Evolutionary conservation across 768 basidiomycete genomes (phyloP), one percentile per base, ranked within the genome.

Genomic region (Russula virescens): DNA sequence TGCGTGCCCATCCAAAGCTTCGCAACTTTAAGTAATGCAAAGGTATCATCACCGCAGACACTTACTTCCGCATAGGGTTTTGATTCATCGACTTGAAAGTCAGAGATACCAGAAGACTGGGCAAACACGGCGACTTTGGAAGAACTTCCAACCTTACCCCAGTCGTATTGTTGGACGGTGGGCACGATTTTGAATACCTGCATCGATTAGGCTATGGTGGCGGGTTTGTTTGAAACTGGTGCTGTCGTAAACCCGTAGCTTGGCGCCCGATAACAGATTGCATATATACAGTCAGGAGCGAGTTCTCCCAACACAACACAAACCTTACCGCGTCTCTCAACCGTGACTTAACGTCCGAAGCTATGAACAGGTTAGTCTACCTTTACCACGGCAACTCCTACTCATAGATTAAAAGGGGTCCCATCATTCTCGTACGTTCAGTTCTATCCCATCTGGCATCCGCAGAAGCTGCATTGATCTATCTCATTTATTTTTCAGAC

Each of bases 1-100:
- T 98, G 97, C 0, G 97, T 98, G 11, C 97, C 97, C 96, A 98
- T 98, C 97, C 97, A 99, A 48, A 99, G 78, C 94, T 98, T 71
- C 16, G 11, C 19, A 31, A 49, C 23, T 21, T 63, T 40, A 64
- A 47, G 13, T 2, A 34, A n/a, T 8, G 19, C 28, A 47, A 26
- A 16, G 23, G 21, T 11, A 8, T 49, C 26, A 55, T 53, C 45
- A 67, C 14, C 23, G 11, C 40, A 14, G 23, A 46, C 23, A 61
- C 84, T 55, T 73, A 93, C 96, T 85, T 99, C 96, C 28, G 97
- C 96, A 72, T 98, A 98, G 3, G 93, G 91, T 63, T 82, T 80
- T 21, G 77, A 73, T 68, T 88, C 83, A 65, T 94, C 84, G 55
- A 93, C 76, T 13, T 71, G 68, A 73, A 94, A 93, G 8, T 79